Percentiles rank a stretch among this genome's conserved stretches.
These are phyloP conservation scores for Apiospora rasikravindrae DNA, from an alignment of 2,329 filamentous ascomycete genomes.

Conservation along the genomic window DNA sequence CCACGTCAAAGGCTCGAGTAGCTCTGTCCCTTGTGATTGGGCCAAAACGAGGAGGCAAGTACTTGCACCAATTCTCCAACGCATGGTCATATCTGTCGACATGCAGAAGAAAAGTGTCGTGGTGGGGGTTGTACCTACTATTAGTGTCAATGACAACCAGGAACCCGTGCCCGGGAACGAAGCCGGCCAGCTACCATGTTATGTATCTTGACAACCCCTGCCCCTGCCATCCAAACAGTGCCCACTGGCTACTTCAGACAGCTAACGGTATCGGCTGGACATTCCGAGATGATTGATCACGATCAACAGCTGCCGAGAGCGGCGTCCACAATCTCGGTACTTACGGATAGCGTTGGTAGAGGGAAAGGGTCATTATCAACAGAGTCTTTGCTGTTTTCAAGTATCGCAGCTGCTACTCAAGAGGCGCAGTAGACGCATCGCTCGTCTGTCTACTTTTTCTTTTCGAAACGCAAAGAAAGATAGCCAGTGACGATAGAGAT, in stretches of 20 bases:
- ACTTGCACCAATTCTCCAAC: not conserved
- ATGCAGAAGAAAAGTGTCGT: not conserved
- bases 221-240: not conserved
- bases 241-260: not conserved
- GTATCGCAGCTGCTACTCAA: not conserved
- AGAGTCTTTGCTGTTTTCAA: not conserved
- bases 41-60: not conserved
- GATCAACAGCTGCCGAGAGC: not conserved
- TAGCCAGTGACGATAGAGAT: not conserved
- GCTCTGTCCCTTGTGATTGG: not conserved
- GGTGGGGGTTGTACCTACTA: not conserved
- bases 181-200: not conserved
- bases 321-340: not conserved
- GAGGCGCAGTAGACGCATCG: not conserved
- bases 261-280: not conserved
- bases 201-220: not conserved
- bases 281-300: not conserved
- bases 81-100: not conserved
- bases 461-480: not conserved
- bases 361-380: not conserved
- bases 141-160: not conserved
- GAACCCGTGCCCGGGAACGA: not conserved
- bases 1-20: not conserved
- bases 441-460: not conserved
- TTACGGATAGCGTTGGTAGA: slow-evolving; percentile 14